Percentiles rank a stretch among this genome's conserved stretches.
Evolutionary conservation across 441 rosid species (phyloP).

Genomic region (Gossypium lobatum): DNA sequence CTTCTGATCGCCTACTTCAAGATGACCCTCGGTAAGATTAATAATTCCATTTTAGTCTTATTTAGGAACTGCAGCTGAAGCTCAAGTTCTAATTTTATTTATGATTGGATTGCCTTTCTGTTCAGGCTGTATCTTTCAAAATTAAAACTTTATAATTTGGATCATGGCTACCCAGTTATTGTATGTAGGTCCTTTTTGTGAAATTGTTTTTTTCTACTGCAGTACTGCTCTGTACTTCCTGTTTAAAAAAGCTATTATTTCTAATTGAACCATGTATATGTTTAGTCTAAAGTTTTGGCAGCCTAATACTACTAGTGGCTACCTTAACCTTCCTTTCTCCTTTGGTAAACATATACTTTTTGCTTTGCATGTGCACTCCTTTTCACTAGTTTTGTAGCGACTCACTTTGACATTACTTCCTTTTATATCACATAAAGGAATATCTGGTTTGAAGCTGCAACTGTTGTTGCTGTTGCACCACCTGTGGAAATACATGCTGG

Average conservation of each 20-base stretch:
- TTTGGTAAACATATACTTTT: neutral
- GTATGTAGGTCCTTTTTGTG: neutral
- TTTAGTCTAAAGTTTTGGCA: neutral
- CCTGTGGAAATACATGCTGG: slow-evolving; percentile 87
- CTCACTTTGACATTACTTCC: slow-evolving; percentile 10
- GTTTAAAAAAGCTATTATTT: neutral
- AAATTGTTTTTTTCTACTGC: neutral
- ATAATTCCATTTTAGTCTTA: slow-evolving; percentile 7
- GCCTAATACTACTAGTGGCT: neutral
- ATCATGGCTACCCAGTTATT: neutral
- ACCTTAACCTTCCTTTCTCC: neutral
- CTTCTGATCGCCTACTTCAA: slow-evolving; percentile 74
- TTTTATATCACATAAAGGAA: slow-evolving; percentile 40
- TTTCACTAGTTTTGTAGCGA: neutral
- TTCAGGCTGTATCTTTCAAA: neutral
- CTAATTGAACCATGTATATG: neutral
- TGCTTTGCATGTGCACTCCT: neutral
- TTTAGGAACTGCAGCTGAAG: neutral
- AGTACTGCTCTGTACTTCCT: neutral
- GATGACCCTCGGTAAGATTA: slow-evolving; percentile 88
- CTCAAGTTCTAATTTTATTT: neutral
- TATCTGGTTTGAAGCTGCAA: slow-evolving; percentile 99
- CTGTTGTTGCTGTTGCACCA: slow-evolving; percentile 94
- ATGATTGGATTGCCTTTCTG: neutral
- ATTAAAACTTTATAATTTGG: neutral